A percentile compares a stretch with the other conserved stretches of the same genome.
phyloP scores from a whole-genome alignment of 169 alveolate genomes.

The Eimeria nieschulzi region DNA sequence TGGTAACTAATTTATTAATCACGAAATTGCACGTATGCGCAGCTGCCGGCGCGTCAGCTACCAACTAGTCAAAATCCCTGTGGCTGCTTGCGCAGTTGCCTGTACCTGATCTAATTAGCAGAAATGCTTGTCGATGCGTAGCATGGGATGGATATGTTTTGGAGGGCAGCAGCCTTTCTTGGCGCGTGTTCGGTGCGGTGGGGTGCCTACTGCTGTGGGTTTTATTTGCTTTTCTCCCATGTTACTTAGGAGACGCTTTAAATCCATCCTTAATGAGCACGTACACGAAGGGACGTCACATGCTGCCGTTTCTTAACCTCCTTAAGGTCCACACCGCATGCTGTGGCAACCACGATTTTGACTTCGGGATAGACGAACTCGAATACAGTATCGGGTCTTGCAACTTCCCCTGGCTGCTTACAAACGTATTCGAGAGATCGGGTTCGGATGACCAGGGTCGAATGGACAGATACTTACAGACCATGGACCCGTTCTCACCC shows the following conservation, averaged over 20 bases:
- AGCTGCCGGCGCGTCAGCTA: too few relatives aligned
- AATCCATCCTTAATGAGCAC: conserved; percentile 91
- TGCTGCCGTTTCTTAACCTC: conserved; percentile 84
- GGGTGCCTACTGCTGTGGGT: too few relatives aligned
- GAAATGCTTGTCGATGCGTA: too few relatives aligned
- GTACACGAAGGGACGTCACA: conserved; percentile 88
- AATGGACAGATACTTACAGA: conserved; percentile 29
- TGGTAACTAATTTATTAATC: too few relatives aligned
- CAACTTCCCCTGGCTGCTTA: conserved; percentile 87
- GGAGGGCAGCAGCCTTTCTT: too few relatives aligned
- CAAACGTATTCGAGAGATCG: conserved; percentile 85
- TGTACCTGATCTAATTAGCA: too few relatives aligned
- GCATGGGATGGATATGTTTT: too few relatives aligned
- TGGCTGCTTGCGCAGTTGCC: too few relatives aligned
- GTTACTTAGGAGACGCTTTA: conserved; percentile 88
- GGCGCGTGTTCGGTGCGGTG: too few relatives aligned
- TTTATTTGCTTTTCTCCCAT: too few relatives aligned
- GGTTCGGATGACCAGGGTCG: conserved; percentile 40
- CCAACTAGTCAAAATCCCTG: too few relatives aligned
- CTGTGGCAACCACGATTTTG: conserved; percentile 95
- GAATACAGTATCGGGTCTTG: conserved; percentile 83
- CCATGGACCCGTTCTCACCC: not conserved
- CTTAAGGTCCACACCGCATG: conserved; percentile 89
- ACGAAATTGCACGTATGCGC: too few relatives aligned
- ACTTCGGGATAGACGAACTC: conserved; percentile 88